Conservation (phyloP, 306 rosid species). For the Trifolium dubium region DNA sequence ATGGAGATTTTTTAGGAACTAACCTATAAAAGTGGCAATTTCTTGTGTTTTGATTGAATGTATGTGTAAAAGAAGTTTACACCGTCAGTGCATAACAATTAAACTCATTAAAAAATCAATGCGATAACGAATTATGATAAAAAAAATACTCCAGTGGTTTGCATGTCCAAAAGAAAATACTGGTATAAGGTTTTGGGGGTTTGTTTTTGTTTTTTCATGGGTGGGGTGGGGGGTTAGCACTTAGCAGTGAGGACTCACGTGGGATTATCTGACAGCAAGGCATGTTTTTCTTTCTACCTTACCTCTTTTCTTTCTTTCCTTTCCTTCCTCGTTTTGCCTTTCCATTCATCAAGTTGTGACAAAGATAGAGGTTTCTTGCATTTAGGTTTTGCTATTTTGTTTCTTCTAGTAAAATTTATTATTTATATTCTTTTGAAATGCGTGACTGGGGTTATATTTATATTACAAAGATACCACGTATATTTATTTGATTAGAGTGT, state of each 20-base stretch:
- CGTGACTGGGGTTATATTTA: neutral
- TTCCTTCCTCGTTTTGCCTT: conserved; percentile 49
- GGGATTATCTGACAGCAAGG: conserved; percentile 57
- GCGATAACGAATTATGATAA: too few relatives aligned
- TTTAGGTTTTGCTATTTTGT: conserved; percentile 50
- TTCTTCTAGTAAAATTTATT: neutral
- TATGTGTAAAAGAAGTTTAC: too few relatives aligned
- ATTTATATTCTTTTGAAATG: neutral
- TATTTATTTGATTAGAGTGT: too few relatives aligned
- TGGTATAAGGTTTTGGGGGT: conserved; percentile 12
- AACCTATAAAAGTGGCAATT: too few relatives aligned
- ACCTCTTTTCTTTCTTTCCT: conserved; percentile 45
- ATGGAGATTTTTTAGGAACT: too few relatives aligned
- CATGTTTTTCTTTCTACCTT: conserved; percentile 62
- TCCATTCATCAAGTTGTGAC: conserved; percentile 49
- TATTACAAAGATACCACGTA: neutral
- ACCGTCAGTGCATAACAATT: too few relatives aligned
- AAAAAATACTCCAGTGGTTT: too few relatives aligned
- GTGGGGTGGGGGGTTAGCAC: too few relatives aligned
- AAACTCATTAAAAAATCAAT: too few relatives aligned
- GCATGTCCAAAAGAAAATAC: neutral
- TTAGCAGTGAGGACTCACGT: conserved; percentile 47
- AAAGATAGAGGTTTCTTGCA: conserved; percentile 56
- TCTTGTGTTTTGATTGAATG: too few relatives aligned
- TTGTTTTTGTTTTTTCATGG: conserved; percentile 22